phyloP scores from a whole-genome alignment of 2,329 filamentous ascomycete genomes.

The Phoma sp. region DNA sequence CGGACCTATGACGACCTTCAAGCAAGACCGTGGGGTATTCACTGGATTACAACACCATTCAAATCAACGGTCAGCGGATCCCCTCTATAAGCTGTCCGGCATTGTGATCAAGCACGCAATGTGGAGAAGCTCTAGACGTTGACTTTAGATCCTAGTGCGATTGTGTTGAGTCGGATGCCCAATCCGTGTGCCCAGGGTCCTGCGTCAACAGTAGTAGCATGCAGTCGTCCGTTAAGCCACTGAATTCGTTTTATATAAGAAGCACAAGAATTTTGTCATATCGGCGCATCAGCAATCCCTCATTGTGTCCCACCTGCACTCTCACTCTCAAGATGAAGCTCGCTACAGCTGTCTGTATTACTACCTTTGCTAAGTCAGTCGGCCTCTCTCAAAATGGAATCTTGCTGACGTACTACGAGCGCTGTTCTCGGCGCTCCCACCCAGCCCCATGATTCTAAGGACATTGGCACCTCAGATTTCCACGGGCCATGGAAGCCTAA shows the following conservation, averaged over 20 bases:
- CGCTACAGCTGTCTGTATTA: slow-evolving; percentile 24
- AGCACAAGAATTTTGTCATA: not conserved
- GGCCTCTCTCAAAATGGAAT: too few relatives aligned
- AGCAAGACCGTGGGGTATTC: too few relatives aligned
- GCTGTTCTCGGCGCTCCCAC: slow-evolving; percentile 1
- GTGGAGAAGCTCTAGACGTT: not conserved
- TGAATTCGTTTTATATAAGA: not conserved
- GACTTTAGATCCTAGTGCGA: too few relatives aligned
- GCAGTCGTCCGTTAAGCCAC: too few relatives aligned
- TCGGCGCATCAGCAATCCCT: too few relatives aligned
- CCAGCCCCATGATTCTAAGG: not conserved
- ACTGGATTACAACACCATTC: too few relatives aligned
- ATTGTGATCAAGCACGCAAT: not conserved
- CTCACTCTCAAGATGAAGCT: slow-evolving; percentile 34
- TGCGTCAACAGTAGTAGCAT: not conserved
- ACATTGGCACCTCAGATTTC: not conserved
- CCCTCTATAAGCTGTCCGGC: too few relatives aligned
- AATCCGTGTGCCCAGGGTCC: not conserved
- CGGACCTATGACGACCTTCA: too few relatives aligned
- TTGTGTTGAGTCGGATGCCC: not conserved
- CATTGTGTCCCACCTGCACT: not conserved
- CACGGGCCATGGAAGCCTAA: slow-evolving; percentile 1
- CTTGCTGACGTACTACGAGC: not conserved
- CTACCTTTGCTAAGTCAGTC: slow-evolving; percentile 30
- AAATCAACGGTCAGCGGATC: too few relatives aligned